Percentiles rank a stretch among this genome's conserved stretches.
Evolutionary conservation across 805 yeast genomes (phyloP).

Genomic region (Yarrowia sp.): DNA sequence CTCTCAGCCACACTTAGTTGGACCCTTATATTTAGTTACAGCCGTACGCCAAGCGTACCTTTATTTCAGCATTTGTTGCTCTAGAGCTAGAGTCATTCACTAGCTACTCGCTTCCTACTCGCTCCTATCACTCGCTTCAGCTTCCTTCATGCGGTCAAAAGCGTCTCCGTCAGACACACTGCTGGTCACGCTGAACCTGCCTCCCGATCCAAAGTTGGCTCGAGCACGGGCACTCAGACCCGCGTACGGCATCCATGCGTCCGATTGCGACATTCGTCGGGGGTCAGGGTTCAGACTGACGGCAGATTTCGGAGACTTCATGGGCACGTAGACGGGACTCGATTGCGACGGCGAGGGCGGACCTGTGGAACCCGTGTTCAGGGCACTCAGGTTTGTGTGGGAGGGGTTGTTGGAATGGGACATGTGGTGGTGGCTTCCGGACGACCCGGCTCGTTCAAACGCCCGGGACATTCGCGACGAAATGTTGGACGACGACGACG

Average conservation of each 20-base stretch:
- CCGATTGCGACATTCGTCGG: conserved; percentile 30
- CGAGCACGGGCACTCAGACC: conserved; percentile 38
- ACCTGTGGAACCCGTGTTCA: conserved; percentile 6
- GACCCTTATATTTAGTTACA: background rate
- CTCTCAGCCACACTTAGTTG: too few species aligned
- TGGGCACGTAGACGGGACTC: conserved; percentile 25
- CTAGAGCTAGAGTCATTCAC: too few species aligned
- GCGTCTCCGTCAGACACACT: conserved; percentile 33
- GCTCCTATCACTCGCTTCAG: conserved; percentile 22
- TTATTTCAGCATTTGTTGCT: background rate
- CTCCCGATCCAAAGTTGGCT: conserved; percentile 37
- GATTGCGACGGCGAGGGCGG: conserved; percentile 27
- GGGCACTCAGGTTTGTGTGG: conserved; percentile 25
- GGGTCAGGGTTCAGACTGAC: conserved; percentile 35
- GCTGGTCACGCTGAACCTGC: conserved; percentile 19
- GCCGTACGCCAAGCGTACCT: conserved; percentile 3
- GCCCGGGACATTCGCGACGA: conserved; percentile 37
- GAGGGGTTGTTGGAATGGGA: conserved; percentile 20
- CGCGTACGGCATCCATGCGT: conserved; percentile 39
- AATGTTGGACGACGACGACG: conserved; percentile 25
- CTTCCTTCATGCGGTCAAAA: conserved; percentile 33
- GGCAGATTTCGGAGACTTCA: conserved; percentile 34
- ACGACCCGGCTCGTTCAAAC: conserved; percentile 37
- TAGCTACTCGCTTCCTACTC: background rate
- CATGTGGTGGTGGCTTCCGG: conserved; percentile 7